A percentile compares a stretch with the other conserved stretches of the same genome.
Conservation (phyloP, 129 eudicot species). For the Flaveria sonorensis region DNA sequence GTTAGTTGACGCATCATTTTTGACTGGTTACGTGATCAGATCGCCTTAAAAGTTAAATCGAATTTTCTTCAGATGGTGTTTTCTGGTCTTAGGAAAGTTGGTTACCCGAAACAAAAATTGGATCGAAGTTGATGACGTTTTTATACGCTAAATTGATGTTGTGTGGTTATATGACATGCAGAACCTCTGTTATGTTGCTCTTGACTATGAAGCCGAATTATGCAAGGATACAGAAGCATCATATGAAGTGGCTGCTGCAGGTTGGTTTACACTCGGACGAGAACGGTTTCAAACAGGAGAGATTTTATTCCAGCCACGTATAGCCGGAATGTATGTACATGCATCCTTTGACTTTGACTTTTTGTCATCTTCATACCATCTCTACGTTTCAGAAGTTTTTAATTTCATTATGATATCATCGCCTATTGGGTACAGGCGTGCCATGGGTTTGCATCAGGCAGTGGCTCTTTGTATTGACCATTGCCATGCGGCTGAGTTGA, state of each 20-base stretch:
- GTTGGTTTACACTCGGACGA: slow-evolving; percentile 69
- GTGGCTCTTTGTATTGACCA: slow-evolving; percentile 93
- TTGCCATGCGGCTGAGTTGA: slow-evolving; percentile 81
- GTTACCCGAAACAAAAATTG: background rate
- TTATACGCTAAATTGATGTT: slow-evolving; percentile 16
- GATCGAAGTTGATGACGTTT: background rate
- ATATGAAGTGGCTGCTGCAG: slow-evolving; percentile 61
- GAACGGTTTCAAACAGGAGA: slow-evolving; percentile 98
- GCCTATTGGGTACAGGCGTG: slow-evolving; percentile 53
- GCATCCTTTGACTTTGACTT: slow-evolving; percentile 23
- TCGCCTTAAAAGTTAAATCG: background rate
- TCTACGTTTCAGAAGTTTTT: background rate
- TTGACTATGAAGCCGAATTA: slow-evolving; percentile 85
- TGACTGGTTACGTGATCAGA: background rate
- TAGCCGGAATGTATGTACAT: slow-evolving; percentile 76
- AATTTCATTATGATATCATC: background rate
- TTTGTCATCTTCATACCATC: background rate
- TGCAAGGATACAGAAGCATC: slow-evolving; percentile 76
- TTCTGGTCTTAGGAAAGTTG: background rate
- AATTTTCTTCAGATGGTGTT: background rate
- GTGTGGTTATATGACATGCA: slow-evolving; percentile 46
- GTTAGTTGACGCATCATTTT: background rate
- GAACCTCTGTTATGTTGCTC: slow-evolving; percentile 96
- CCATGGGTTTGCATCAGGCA: slow-evolving; percentile 92
- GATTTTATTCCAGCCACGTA: slow-evolving; percentile 84